These are phyloP conservation scores for Daldinia grandis DNA, from an alignment of 495 filamentous ascomycete species.

Conservation along the genomic window DNA sequence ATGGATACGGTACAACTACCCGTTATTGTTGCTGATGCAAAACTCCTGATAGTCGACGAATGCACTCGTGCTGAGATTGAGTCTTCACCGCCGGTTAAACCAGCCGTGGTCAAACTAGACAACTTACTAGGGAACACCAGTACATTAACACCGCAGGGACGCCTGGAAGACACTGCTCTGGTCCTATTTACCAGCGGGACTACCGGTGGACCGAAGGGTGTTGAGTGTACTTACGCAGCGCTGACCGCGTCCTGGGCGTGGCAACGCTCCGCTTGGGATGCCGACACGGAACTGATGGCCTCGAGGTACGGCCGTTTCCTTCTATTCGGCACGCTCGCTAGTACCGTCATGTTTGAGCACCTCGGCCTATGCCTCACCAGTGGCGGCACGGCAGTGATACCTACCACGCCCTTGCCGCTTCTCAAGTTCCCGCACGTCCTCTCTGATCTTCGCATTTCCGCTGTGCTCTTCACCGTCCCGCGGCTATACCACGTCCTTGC, in stretches of 20 bases:
- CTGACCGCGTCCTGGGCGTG: conserved; percentile 12
- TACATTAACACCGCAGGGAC: conserved; percentile 1
- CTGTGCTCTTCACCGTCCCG: conserved; percentile 16
- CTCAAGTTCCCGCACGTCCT: conserved; percentile 15
- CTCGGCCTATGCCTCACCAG: conserved; percentile 13
- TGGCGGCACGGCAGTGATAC: conserved; percentile 18
- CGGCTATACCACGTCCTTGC: conserved; percentile 11
- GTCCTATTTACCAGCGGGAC: conserved; percentile 25
- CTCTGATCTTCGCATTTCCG: conserved; percentile 9
- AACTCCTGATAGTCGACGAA: conserved; percentile 2
- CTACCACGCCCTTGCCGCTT: conserved; percentile 1
- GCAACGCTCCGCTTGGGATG: conserved; percentile 9
- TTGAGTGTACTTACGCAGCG: conserved; percentile 9
- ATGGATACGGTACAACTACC: conserved; percentile 1
- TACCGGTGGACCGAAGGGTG: conserved; percentile 18
- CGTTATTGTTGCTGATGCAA: neutral
- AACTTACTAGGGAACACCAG: neutral
- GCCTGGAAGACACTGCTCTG: conserved; percentile 7
- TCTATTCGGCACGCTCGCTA: conserved; percentile 17
- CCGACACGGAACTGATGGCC: neutral
- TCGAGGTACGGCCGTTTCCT: conserved; percentile 12
- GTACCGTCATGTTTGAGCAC: conserved; percentile 15
- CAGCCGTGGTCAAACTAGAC: neutral
- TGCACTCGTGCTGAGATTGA: conserved; percentile 4
- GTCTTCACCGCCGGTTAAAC: neutral